phyloP scores from a whole-genome alignment of 2,329 filamentous ascomycete species.

The Madurella mycetomatis region DNA sequence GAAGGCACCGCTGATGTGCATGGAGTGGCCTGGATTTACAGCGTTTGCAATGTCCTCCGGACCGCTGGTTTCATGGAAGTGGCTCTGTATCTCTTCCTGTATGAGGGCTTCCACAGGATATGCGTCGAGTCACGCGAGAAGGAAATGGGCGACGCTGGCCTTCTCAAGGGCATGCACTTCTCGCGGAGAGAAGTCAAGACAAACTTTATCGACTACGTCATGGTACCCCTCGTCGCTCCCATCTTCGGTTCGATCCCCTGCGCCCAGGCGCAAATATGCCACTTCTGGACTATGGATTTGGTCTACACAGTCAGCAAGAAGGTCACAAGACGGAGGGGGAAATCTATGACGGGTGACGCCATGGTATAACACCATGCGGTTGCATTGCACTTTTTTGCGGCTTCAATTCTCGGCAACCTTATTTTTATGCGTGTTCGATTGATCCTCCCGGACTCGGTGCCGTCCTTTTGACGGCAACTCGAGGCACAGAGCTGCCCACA shows the following conservation, averaged over 20 bases:
- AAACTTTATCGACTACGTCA: conserved; percentile 58
- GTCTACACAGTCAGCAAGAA: conserved; percentile 72
- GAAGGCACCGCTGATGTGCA: conserved; percentile 48
- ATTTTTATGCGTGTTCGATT: conserved; percentile 3
- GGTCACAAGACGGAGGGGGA: conserved; percentile 49
- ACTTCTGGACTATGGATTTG: conserved; percentile 65
- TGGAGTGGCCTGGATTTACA: conserved; percentile 55
- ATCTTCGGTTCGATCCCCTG: conserved; percentile 65
- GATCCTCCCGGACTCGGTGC: conserved; percentile 12
- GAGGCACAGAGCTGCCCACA: background rate
- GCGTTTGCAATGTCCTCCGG: conserved; percentile 55
- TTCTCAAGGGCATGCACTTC: conserved; percentile 63
- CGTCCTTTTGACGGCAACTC: conserved; percentile 1
- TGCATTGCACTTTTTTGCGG: conserved; percentile 4
- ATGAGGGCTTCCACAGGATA: conserved; percentile 62
- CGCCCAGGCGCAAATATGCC: conserved; percentile 62
- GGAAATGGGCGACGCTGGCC: conserved; percentile 62
- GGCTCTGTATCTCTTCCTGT: conserved; percentile 59
- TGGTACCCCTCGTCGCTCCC: conserved; percentile 64
- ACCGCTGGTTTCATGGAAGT: conserved; percentile 59
- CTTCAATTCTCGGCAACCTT: conserved; percentile 6
- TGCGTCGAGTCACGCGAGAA: conserved; percentile 57
- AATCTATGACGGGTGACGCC: conserved; percentile 40
- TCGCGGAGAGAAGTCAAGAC: conserved; percentile 52
- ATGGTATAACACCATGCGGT: conserved; percentile 37